Percentiles rank a stretch among this genome's conserved stretches.
Evolutionary conservation across 2,329 filamentous ascomycete genomes (phyloP).

Genomic region (Pseudogymnoascus sp.): DNA sequence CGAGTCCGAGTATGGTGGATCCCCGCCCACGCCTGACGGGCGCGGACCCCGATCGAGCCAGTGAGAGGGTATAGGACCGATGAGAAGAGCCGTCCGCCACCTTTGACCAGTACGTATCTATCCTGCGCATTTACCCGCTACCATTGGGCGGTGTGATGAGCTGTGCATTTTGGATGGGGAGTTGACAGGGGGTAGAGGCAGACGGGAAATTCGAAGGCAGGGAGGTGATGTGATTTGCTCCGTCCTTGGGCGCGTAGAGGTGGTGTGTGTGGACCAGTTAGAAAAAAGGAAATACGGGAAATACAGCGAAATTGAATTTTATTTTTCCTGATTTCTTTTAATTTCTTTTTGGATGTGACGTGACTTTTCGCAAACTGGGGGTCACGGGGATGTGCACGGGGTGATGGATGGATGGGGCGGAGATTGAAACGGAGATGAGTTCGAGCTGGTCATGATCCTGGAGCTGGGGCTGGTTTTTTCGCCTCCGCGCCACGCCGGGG

Average conservation of each 20-base stretch:
- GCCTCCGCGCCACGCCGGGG: background rate
- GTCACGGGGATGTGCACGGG: background rate
- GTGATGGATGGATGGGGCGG: background rate
- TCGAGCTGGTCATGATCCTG: too few relatives aligned
- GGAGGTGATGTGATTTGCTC: background rate
- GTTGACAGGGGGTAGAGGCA: too few relatives aligned
- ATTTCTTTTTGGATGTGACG: background rate
- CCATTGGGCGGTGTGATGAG: background rate
- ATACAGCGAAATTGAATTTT: background rate
- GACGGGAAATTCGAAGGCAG: background rate
- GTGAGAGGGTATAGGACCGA: background rate
- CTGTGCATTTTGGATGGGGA: background rate
- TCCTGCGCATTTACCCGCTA: background rate
- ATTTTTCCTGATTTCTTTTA: background rate
- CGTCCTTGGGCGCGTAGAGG: background rate
- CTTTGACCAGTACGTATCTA: too few relatives aligned
- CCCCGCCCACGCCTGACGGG: background rate
- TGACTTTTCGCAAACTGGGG: background rate
- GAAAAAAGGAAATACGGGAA: background rate
- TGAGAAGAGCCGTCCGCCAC: background rate
- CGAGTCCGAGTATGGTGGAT: too few relatives aligned
- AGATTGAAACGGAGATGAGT: background rate
- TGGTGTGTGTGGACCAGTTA: background rate
- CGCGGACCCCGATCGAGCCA: background rate
- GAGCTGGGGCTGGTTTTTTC: background rate